These are phyloP conservation scores for Plasmodium relictum DNA, from an alignment of 169 alveolate genomes.

Conservation along the genomic window DNA sequence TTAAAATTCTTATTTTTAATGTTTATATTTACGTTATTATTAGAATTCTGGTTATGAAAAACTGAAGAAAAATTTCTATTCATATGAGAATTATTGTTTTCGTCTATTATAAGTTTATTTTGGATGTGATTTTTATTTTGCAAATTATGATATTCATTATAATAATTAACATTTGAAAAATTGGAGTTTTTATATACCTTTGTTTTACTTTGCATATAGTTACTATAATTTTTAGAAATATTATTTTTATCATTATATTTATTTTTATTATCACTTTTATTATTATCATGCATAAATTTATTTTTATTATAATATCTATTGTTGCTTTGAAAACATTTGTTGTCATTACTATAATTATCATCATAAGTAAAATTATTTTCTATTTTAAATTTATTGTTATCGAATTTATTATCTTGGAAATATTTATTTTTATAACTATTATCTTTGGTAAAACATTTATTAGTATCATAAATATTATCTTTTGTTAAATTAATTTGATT, in stretches of 20 bases:
- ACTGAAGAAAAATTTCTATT: not conserved
- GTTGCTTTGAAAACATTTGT: not conserved
- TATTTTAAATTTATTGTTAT: not conserved
- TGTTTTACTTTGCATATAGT: not conserved
- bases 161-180: not conserved
- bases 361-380: not conserved
- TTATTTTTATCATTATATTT: conserved; percentile 3
- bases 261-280: not conserved
- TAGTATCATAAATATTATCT: not conserved
- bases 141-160: not conserved
- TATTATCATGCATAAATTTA: not conserved
- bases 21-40: not conserved
- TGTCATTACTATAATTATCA: not conserved
- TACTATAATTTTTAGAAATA: not conserved
- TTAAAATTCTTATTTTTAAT: not conserved
- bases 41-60: not conserved
- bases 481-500: not conserved
- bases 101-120: not conserved
- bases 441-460: not conserved
- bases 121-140: too few species aligned
- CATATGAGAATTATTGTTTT: not conserved
- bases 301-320: not conserved
- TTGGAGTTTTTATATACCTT: not conserved
- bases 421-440: conserved; percentile 6
- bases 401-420: not conserved